These are phyloP conservation scores for Phoma sp. DNA, from an alignment of 2,329 filamentous ascomycete genomes.

Conservation along the genomic window DNA sequence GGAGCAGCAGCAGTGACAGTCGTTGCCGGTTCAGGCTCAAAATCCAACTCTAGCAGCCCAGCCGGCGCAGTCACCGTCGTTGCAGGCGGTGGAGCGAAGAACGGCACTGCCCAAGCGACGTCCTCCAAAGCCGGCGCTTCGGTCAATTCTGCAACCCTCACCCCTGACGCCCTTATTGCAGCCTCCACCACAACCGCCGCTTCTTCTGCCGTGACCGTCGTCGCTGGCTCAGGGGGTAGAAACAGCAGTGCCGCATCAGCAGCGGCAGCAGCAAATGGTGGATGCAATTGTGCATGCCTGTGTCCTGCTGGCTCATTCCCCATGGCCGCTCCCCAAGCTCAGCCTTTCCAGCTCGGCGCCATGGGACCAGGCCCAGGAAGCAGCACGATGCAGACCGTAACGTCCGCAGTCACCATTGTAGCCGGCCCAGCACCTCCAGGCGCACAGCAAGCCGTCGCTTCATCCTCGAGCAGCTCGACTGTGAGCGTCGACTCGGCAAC, in stretches of 20 bases:
- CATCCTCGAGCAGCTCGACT: slow-evolving; percentile 17
- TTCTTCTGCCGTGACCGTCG: slow-evolving; percentile 28
- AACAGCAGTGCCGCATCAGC: slow-evolving; percentile 4
- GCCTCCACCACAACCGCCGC: slow-evolving; percentile 22
- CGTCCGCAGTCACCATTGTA: slow-evolving; percentile 29
- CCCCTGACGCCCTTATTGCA: slow-evolving; percentile 20
- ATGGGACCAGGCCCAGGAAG: slow-evolving; percentile 21
- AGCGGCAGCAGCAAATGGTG: slow-evolving; percentile 23
- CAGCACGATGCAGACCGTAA: slow-evolving; percentile 37
- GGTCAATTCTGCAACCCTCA: slow-evolving; percentile 23
- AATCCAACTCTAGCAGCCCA: slow-evolving; percentile 5
- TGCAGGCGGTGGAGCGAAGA: slow-evolving; percentile 28
- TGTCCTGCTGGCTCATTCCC: slow-evolving; percentile 43
- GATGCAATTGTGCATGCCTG: slow-evolving; percentile 40
- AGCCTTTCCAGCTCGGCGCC: slow-evolving; percentile 37
- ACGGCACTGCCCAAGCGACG: slow-evolving; percentile 12
- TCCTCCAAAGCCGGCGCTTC: slow-evolving; percentile 13
- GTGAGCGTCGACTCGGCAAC: slow-evolving; percentile 32
- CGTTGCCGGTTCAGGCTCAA: slow-evolving; percentile 23
- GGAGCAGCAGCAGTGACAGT: slow-evolving; percentile 27
- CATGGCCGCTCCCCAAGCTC: slow-evolving; percentile 36
- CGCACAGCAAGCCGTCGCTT: slow-evolving; percentile 16
- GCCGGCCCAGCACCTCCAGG: slow-evolving; percentile 26
- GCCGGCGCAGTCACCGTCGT: slow-evolving; percentile 30
- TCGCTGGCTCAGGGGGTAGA: slow-evolving; percentile 27